Percentiles rank a stretch among this genome's conserved stretches.
These are phyloP conservation scores for Begonia fuchsioides DNA, from an alignment of 306 rosid genomes.

Conservation along the genomic window DNA sequence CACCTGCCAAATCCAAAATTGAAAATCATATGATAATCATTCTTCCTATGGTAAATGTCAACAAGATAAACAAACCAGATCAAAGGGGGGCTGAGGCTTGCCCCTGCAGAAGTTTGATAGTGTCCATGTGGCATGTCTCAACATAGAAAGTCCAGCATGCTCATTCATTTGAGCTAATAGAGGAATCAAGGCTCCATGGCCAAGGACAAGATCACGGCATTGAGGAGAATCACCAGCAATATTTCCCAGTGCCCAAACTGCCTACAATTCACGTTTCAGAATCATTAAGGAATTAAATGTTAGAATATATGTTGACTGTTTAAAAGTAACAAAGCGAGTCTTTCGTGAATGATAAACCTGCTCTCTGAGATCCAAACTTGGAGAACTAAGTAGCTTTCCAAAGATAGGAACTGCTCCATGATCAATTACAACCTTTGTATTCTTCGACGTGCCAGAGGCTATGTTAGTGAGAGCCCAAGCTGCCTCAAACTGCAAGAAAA, in stretches of 20 bases:
- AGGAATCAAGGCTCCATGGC: constrained; percentile 68
- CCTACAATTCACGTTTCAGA: constrained; percentile 28
- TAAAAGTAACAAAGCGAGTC: no score
- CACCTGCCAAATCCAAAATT: constrained; percentile 37
- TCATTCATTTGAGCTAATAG: constrained; percentile 70
- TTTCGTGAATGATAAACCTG: constrained; percentile 39
- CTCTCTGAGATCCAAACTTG: constrained; percentile 87
- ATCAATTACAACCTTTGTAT: constrained; percentile 82
- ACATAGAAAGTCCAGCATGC: constrained; percentile 85
- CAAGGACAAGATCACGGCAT: constrained; percentile 85
- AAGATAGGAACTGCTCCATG: constrained; percentile 88
- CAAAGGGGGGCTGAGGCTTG: constrained; percentile 89
- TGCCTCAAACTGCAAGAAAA: constrained; percentile 55
- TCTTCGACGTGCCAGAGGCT: constrained; percentile 86
- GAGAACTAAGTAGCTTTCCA: constrained; percentile 74
- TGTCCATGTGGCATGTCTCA: constrained; percentile 92
- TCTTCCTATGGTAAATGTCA: background rate
- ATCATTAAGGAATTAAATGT: background rate
- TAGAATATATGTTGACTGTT: no score
- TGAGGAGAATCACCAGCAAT: constrained; percentile 95
- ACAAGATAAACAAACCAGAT: constrained; percentile 31
- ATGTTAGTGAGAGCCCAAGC: constrained; percentile 97
- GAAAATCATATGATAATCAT: background rate
- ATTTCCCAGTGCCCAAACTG: constrained; percentile 92
- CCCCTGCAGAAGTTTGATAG: constrained; percentile 90